Conservation (phyloP, 768 basidiomycete genomes). For the Boletus subparvulus region DNA sequence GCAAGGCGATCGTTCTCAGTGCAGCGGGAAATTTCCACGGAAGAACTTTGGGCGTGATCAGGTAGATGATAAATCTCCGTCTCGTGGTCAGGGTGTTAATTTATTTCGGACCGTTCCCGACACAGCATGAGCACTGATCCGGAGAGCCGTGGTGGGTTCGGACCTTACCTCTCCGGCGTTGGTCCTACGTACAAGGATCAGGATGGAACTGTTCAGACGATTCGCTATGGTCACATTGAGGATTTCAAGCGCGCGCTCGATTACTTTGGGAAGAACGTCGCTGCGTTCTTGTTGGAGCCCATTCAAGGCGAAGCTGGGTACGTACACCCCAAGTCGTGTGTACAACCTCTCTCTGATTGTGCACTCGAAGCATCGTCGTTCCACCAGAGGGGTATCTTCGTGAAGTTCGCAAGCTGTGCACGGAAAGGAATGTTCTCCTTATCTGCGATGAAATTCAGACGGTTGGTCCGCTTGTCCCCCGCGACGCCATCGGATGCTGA, state of each 20-base stretch:
- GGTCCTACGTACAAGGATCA: conserved; percentile 73
- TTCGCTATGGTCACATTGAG: conserved; percentile 80
- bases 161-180: conserved; percentile 83
- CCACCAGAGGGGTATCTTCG: conserved; percentile 86
- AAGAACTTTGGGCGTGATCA: conserved; percentile 85
- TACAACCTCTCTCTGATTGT: background rate
- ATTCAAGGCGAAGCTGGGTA: conserved; percentile 99
- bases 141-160: conserved; percentile 82
- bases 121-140: conserved; percentile 92
- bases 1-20: conserved; percentile 82
- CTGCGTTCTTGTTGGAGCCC: conserved; percentile 94
- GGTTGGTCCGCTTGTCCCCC: conserved; percentile 37
- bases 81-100: background rate
- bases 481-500: background rate
- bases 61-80: conserved; percentile 40
- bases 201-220: conserved; percentile 47
- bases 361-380: conserved; percentile 72
- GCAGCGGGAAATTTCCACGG: conserved; percentile 96
- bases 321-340: conserved; percentile 26
- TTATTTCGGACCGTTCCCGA: conserved; percentile 13
- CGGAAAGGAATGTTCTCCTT: conserved; percentile 88
- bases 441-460: conserved; percentile 99
- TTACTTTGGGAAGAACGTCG: conserved; percentile 75
- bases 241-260: conserved; percentile 84
- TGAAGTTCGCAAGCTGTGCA: conserved; percentile 78